Evolutionary conservation across 768 basidiomycete genomes (phyloP).

Genomic region (Xerocomellus intermedius): DNA sequence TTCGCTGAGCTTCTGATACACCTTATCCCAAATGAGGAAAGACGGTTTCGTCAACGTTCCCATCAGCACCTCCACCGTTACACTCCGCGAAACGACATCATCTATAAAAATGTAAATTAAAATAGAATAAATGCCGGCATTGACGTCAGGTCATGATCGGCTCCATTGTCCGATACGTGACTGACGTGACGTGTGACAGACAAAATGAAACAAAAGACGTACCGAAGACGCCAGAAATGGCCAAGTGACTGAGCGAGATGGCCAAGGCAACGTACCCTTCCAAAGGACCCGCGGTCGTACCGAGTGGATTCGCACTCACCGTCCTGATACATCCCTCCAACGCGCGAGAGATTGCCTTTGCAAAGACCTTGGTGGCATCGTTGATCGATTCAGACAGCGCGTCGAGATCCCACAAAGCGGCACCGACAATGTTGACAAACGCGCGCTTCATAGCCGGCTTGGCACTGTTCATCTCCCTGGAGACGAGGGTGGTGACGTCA

Average conservation of each 20-base stretch:
- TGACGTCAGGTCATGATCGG: neutral
- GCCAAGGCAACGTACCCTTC: conserved; percentile 84
- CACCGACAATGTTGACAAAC: conserved; percentile 62
- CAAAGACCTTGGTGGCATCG: conserved; percentile 49
- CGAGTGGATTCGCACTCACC: conserved; percentile 59
- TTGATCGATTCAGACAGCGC: conserved; percentile 29
- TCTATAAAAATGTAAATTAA: conserved; percentile 28
- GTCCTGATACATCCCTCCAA: conserved; percentile 73
- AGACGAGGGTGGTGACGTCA: conserved; percentile 48
- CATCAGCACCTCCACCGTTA: conserved; percentile 45
- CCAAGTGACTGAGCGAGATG: conserved; percentile 61
- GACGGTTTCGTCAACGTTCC: conserved; percentile 65
- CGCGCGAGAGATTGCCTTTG: conserved; percentile 51
- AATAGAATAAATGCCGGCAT: neutral
- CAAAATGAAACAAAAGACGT: conserved; percentile 20
- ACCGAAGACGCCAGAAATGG: conserved; percentile 54
- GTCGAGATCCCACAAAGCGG: conserved; percentile 50
- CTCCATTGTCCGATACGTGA: neutral
- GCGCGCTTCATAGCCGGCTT: conserved; percentile 64
- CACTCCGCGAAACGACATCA: conserved; percentile 47
- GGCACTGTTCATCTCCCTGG: conserved; percentile 67
- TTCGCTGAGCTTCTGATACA: conserved; percentile 69
- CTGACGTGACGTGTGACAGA: neutral
- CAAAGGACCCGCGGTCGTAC: conserved; percentile 60
- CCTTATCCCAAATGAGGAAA: conserved; percentile 86